These are phyloP conservation scores for Entomophthora muscae DNA, from an alignment of 371 early-diverging fungal species.

Conservation along the genomic window DNA sequence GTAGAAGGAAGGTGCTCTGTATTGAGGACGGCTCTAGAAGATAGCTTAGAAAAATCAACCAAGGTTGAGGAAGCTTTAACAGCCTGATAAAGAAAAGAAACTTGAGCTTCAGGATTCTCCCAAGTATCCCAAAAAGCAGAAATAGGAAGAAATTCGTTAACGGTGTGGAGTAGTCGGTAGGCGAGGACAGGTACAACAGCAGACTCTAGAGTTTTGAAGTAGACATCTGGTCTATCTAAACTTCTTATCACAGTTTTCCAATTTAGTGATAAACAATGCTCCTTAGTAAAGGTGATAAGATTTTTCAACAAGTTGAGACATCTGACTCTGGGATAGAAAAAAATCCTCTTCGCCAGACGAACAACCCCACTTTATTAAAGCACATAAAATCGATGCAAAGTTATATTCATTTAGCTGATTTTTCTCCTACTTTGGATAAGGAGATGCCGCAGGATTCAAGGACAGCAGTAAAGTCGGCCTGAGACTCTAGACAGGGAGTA, in stretches of 20 bases:
- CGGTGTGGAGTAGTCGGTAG: background rate
- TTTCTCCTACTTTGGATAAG: background rate
- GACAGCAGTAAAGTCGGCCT: background rate
- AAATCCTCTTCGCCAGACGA: too few species aligned
- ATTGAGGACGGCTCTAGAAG: background rate
- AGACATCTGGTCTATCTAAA: background rate
- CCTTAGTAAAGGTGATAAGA: background rate
- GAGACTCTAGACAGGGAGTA: background rate
- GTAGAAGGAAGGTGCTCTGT: background rate
- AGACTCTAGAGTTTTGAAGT: background rate
- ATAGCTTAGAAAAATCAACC: background rate
- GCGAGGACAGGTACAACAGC: background rate
- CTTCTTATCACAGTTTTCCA: background rate
- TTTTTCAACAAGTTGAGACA: background rate
- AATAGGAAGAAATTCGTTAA: slow-evolving; percentile 1
- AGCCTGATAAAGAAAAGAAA: slow-evolving; percentile 6
- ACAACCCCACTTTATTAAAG: background rate
- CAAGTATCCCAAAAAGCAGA: slow-evolving; percentile 5
- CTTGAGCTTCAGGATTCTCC: slow-evolving; percentile 1
- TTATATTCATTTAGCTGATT: background rate
- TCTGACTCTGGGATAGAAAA: background rate
- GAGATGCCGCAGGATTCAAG: background rate
- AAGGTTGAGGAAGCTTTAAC: background rate
- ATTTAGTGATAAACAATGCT: background rate
- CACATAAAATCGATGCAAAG: slow-evolving; percentile 1